Evolutionary conservation across 2,329 filamentous ascomycete species (phyloP).

Genomic region (Byssochlamys sp.): DNA sequence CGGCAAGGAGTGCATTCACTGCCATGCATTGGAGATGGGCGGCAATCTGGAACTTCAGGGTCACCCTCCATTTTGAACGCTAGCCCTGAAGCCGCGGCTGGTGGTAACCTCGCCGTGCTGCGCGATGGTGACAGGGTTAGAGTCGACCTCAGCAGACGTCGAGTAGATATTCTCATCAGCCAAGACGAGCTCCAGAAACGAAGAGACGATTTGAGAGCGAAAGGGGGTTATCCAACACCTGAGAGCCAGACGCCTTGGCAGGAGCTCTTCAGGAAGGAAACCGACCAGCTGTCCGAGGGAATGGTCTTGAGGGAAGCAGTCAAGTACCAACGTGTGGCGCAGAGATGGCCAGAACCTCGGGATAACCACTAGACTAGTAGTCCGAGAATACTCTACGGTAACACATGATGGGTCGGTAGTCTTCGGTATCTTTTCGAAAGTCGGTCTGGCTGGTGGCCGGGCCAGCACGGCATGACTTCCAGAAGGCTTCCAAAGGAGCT

Average conservation of each 20-base stretch:
- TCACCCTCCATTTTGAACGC: conserved; percentile 49
- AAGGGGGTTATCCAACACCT: conserved; percentile 30
- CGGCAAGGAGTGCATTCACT: conserved; percentile 39
- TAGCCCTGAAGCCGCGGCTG: conserved; percentile 46
- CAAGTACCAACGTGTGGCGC: conserved; percentile 40
- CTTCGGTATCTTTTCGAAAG: not conserved
- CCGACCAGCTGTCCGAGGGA: conserved; percentile 37
- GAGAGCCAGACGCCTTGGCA: conserved; percentile 44
- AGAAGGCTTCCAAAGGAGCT: not conserved
- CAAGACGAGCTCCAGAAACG: conserved; percentile 35
- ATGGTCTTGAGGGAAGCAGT: conserved; percentile 40
- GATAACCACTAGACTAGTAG: conserved; percentile 34
- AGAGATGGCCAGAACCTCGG: conserved; percentile 30
- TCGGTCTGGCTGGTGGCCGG: not conserved
- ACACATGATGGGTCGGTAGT: not conserved
- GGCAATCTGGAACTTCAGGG: conserved; percentile 48
- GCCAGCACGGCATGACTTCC: not conserved
- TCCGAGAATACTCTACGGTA: not conserved
- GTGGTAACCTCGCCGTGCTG: conserved; percentile 45
- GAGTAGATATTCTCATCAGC: conserved; percentile 40
- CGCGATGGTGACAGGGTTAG: conserved; percentile 42
- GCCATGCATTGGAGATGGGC: conserved; percentile 46
- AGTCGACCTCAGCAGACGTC: conserved; percentile 42
- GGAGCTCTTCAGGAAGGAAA: conserved; percentile 41
- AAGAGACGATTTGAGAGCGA: conserved; percentile 26